A percentile compares a stretch with the other conserved stretches of the same genome.
phyloP scores from a whole-genome alignment of 2,329 filamentous ascomycete genomes.

The Colletotrichum lentis region DNA sequence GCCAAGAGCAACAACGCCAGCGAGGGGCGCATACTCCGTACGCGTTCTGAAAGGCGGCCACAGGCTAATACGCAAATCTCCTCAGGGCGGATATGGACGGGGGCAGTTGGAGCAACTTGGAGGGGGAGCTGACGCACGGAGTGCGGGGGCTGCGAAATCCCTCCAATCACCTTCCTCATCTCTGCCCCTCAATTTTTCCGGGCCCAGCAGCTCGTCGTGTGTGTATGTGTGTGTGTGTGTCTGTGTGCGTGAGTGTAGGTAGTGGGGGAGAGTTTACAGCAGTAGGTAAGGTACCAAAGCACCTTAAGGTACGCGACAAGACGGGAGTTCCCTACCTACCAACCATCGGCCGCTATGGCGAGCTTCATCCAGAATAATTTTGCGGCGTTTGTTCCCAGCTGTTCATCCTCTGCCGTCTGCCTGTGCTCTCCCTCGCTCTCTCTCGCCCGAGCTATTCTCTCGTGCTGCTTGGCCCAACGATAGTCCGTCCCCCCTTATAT shows the following conservation, averaged over 20 bases:
- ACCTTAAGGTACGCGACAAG: constrained; percentile 1
- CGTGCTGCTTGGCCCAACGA: constrained; percentile 14
- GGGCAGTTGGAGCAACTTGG: constrained; percentile 10
- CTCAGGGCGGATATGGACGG: not conserved
- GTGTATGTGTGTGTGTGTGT: not conserved
- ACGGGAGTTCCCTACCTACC: constrained; percentile 12
- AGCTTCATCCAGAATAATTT: constrained; percentile 30
- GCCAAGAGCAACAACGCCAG: not conserved
- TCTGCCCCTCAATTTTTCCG: constrained; percentile 52
- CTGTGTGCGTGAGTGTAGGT: not conserved
- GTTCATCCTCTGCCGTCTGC: constrained; percentile 7
- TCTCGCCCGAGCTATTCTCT: constrained; percentile 17
- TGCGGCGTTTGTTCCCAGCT: not conserved
- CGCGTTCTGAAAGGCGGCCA: not conserved
- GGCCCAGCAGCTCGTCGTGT: constrained; percentile 26
- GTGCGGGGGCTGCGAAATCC: constrained; percentile 37
- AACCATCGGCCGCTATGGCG: constrained; percentile 13
- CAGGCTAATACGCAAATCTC: not conserved
- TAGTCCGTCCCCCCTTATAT: constrained; percentile 26
- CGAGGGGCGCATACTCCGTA: not conserved
- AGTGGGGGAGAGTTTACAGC: constrained; percentile 16
- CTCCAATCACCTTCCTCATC: constrained; percentile 41
- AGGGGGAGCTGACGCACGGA: constrained; percentile 31
- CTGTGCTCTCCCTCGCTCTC: constrained; percentile 14
- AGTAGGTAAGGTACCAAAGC: too few relatives aligned